phyloP scores from a whole-genome alignment of 352 stramenopile species.

The Pythium pyrilobum region DNA sequence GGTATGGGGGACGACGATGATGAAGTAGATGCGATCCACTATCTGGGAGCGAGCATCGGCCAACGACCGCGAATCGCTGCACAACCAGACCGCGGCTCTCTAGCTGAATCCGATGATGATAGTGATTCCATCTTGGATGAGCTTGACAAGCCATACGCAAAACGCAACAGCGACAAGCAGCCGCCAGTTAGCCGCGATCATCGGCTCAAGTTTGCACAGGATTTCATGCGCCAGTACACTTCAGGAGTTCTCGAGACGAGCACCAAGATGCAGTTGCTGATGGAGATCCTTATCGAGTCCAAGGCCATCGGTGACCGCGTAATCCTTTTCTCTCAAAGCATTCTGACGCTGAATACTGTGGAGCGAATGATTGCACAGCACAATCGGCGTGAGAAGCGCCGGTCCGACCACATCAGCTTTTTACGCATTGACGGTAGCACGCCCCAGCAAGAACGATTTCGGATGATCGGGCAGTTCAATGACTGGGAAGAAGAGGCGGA shows the following conservation, averaged over 20 bases:
- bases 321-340: constrained; percentile 86
- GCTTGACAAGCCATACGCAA: constrained; percentile 12
- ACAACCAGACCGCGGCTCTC: constrained; percentile 15
- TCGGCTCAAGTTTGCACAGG: constrained; percentile 66
- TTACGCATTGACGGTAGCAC: constrained; percentile 80
- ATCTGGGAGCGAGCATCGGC: constrained; percentile 3
- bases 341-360: constrained; percentile 79
- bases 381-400: constrained; percentile 49
- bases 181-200: constrained; percentile 21
- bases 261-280: constrained; percentile 75
- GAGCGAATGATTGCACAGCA: constrained; percentile 57
- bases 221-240: constrained; percentile 60
- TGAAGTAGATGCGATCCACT: constrained; percentile 48
- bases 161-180: not conserved
- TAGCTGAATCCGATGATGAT: too few species aligned
- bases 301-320: constrained; percentile 76
- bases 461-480: constrained; percentile 80
- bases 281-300: constrained; percentile 70
- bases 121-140: constrained; percentile 35
- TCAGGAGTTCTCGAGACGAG: constrained; percentile 58
- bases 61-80: not conserved
- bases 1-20: constrained; percentile 27
- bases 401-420: constrained; percentile 47
- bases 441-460: constrained; percentile 69
- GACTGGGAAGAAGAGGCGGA: constrained; percentile 76